A percentile compares a stretch with the other conserved stretches of the same genome.
phyloP scores from a whole-genome alignment of 257 asterid genomes.

The Nicotiana obtusifolia region DNA sequence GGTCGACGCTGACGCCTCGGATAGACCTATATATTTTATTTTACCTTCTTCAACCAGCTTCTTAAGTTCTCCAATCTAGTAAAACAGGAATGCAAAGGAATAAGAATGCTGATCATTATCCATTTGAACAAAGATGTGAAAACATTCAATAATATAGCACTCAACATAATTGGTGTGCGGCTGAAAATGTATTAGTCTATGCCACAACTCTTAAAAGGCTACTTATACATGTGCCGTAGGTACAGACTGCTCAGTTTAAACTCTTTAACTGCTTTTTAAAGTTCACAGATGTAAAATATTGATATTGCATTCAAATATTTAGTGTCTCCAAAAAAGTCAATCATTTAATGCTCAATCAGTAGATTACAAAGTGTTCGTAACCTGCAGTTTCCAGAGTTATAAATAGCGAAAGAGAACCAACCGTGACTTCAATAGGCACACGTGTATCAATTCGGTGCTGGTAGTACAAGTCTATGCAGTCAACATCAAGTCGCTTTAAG shows the following conservation, averaged over 20 bases:
- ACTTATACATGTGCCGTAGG: not conserved
- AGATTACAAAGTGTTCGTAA: not conserved
- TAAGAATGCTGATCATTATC: not conserved
- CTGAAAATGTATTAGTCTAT: not conserved
- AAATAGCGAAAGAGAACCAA: not conserved
- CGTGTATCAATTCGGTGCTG: conserved; percentile 31
- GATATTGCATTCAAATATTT: not conserved
- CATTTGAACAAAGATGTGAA: not conserved
- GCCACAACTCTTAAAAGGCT: not conserved
- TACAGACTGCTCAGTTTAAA: too few species aligned
- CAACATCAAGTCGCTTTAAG: conserved; percentile 31
- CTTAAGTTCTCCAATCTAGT: conserved; percentile 25
- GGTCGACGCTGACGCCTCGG: conserved; percentile 30
- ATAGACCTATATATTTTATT: conserved; percentile 22
- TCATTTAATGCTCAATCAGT: not conserved
- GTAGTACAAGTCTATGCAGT: conserved; percentile 35
- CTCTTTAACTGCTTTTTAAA: not conserved
- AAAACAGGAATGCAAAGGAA: not conserved
- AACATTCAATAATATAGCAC: not conserved
- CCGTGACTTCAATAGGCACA: conserved; percentile 39
- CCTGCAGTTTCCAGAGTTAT: not conserved
- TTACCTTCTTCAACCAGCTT: conserved; percentile 24
- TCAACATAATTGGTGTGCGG: not conserved
- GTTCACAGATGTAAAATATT: not conserved
- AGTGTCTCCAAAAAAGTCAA: not conserved